phyloP scores from a whole-genome alignment of 148 eudicot genomes.

The Fagopyrum homotropicum region DNA sequence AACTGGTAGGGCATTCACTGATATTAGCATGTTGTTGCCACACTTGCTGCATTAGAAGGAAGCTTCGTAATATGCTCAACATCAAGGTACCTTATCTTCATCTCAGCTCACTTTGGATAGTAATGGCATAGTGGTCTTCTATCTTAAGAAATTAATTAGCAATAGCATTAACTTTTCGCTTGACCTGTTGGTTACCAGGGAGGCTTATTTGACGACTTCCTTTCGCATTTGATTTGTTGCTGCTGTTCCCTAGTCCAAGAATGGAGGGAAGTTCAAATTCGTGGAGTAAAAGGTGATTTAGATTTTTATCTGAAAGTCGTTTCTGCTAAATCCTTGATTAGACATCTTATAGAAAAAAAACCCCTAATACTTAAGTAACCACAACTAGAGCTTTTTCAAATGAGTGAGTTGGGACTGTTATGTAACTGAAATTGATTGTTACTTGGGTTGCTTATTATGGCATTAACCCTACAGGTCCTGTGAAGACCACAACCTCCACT shows the following conservation, averaged over 20 bases:
- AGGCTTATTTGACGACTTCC: slow-evolving; percentile 24
- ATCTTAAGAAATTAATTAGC: not conserved
- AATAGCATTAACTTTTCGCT: not conserved
- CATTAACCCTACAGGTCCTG: slow-evolving; percentile 18
- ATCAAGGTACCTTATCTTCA: slow-evolving; percentile 21
- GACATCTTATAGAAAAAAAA: not conserved
- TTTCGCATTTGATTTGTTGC: slow-evolving; percentile 24
- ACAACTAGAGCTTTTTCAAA: too few species aligned
- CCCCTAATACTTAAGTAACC: not conserved
- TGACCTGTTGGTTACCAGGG: slow-evolving; percentile 16
- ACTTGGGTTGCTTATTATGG: not conserved
- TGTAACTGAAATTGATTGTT: not conserved
- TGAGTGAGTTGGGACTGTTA: too few species aligned
- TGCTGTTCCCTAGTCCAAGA: slow-evolving; percentile 28
- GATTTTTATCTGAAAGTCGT: not conserved
- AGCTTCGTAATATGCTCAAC: slow-evolving; percentile 22
- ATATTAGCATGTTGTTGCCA: slow-evolving; percentile 27
- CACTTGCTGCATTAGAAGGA: slow-evolving; percentile 27
- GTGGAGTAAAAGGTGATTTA: slow-evolving; percentile 20
- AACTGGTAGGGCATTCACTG: slow-evolving; percentile 24
- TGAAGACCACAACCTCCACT: slow-evolving; percentile 20
- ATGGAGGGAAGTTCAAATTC: slow-evolving; percentile 25
- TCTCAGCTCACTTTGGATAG: not conserved
- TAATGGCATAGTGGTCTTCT: not conserved
- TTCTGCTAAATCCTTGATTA: not conserved